Conservation (phyloP, 768 basidiomycete species). For the Lenzites betulinus region DNA sequence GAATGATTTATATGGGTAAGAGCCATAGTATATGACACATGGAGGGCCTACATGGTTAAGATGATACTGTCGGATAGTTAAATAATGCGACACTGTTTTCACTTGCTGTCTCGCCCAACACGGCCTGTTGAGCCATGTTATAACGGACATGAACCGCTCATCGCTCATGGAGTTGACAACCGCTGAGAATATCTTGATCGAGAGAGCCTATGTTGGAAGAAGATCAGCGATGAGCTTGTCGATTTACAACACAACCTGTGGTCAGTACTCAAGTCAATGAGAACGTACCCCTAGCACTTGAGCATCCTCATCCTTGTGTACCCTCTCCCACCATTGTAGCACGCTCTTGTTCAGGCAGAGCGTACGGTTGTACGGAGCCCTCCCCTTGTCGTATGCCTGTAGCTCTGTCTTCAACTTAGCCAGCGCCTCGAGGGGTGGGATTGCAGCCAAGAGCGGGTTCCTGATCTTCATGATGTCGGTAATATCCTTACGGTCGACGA, state of each 20-base stretch:
- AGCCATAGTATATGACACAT: too few relatives aligned
- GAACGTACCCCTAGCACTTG: slow-evolving; percentile 1
- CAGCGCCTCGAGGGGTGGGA: background rate
- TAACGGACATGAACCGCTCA: background rate
- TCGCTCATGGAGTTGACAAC: background rate
- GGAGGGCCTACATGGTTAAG: background rate
- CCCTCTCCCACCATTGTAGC: background rate
- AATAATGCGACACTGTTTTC: background rate
- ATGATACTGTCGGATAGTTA: background rate
- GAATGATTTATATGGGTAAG: background rate
- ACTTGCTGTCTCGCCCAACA: background rate
- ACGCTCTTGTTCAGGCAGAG: background rate
- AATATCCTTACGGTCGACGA: background rate
- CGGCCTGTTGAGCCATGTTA: background rate
- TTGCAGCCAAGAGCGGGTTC: background rate
- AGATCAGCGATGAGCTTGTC: too few relatives aligned
- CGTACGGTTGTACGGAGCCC: background rate
- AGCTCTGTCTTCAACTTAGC: background rate
- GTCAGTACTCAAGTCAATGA: background rate
- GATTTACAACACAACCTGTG: too few relatives aligned
- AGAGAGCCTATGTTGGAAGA: too few relatives aligned
- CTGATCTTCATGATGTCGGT: background rate
- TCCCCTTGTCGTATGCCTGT: background rate
- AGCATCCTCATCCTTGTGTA: background rate
- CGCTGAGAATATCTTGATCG: slow-evolving; percentile 3